A percentile compares a stretch with the other conserved stretches of the same genome.
These are phyloP conservation scores for Magnolia officinalis DNA, from an alignment of 164 flowering plant genomes.

Conservation along the genomic window DNA sequence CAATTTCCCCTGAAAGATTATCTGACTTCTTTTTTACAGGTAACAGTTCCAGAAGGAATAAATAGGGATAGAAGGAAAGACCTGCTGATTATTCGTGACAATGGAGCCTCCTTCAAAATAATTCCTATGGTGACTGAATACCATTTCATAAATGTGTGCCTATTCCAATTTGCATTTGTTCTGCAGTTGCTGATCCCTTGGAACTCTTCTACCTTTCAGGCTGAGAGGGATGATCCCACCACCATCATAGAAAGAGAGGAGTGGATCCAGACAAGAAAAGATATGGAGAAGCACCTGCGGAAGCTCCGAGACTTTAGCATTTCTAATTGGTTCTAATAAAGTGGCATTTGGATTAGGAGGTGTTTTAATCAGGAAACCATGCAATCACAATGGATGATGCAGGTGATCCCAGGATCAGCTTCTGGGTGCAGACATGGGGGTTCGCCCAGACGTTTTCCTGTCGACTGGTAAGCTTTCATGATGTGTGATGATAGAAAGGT, in stretches of 20 bases:
- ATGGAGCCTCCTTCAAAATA: conserved; percentile 78
- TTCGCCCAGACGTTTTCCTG: background rate
- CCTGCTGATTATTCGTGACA: conserved; percentile 76
- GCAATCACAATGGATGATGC: background rate
- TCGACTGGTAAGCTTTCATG: background rate
- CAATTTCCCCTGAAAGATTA: no score
- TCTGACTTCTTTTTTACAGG: conserved; percentile 34
- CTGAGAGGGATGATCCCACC: conserved; percentile 69
- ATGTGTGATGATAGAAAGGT: background rate
- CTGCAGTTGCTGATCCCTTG: conserved; percentile 8
- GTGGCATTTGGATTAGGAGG: background rate
- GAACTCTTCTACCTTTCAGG: conserved; percentile 30
- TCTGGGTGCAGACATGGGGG: background rate
- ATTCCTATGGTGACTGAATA: conserved; percentile 45
- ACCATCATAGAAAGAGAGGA: conserved; percentile 83
- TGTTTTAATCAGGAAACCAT: background rate
- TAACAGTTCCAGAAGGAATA: conserved; percentile 77
- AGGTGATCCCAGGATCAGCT: background rate
- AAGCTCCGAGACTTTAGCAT: conserved; percentile 76
- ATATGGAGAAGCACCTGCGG: conserved; percentile 88
- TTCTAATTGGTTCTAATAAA: conserved; percentile 82
- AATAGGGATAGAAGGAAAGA: conserved; percentile 72
- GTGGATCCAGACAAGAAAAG: conserved; percentile 70
- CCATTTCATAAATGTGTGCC: background rate
- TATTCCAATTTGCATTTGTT: background rate